Conservation (phyloP, 768 basidiomycete species). For the Fibroporia radiculosa region DNA sequence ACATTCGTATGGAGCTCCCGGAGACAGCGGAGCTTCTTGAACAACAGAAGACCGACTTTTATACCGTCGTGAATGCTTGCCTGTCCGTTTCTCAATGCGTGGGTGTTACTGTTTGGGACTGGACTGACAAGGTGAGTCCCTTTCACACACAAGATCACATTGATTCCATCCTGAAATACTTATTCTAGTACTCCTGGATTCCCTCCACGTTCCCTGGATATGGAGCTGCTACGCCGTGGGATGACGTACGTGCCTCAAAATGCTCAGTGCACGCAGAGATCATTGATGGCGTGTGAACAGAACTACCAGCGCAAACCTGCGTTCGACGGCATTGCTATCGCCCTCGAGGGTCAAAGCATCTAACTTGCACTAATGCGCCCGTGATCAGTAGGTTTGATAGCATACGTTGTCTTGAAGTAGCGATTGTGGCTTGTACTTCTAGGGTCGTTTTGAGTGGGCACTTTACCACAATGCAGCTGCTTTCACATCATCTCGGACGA, state of each 20-base stretch:
- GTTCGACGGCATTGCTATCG: constrained; percentile 20
- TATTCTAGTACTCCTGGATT: constrained; percentile 29
- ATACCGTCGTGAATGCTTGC: constrained; percentile 46
- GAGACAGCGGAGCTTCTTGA: constrained; percentile 39
- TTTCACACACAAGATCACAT: not conserved
- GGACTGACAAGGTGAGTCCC: constrained; percentile 25
- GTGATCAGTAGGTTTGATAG: no score
- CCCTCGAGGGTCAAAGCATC: constrained; percentile 5
- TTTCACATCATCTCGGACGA: no score
- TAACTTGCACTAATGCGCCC: not conserved
- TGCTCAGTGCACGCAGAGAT: no score
- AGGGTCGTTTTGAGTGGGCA: no score
- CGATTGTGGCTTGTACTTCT: no score
- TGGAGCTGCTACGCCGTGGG: constrained; percentile 25
- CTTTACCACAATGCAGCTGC: no score
- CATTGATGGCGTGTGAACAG: constrained; percentile 5
- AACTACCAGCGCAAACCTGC: constrained; percentile 21
- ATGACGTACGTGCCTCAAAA: constrained; percentile 16
- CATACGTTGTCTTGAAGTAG: no score
- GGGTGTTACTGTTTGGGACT: constrained; percentile 35
- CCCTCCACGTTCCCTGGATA: constrained; percentile 25
- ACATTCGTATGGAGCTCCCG: constrained; percentile 57
- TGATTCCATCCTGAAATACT: no score
- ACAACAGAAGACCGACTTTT: constrained; percentile 52
- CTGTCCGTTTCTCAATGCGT: constrained; percentile 28